Conservation (phyloP, 768 basidiomycete genomes). For the Rhizopogon vulgaris region DNA sequence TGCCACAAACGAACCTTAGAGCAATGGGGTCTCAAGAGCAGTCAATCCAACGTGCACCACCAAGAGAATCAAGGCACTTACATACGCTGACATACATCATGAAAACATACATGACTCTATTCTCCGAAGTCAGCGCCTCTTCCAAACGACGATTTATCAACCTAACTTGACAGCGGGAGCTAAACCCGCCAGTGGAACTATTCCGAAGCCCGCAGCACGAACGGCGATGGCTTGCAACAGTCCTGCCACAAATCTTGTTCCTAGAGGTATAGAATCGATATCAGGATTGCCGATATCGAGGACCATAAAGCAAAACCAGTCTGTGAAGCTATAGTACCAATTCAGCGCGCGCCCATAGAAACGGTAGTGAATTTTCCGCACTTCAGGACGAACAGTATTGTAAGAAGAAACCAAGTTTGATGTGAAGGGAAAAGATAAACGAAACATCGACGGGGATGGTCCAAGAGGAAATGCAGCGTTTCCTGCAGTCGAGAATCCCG, state of each 20-base stretch:
- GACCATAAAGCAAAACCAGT: conserved; percentile 88
- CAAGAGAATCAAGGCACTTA: conserved; percentile 32
- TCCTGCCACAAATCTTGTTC: conserved; percentile 65
- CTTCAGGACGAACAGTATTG: conserved; percentile 65
- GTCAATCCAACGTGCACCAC: not conserved
- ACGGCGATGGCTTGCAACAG: conserved; percentile 77
- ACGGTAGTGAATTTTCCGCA: conserved; percentile 28
- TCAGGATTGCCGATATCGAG: conserved; percentile 77
- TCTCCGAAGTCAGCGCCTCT: not conserved
- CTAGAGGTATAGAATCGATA: conserved; percentile 63
- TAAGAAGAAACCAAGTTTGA: conserved; percentile 87
- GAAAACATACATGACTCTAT: conserved; percentile 76
- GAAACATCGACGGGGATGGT: conserved; percentile 91
- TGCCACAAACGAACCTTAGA: conserved; percentile 48
- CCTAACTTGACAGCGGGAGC: conserved; percentile 87
- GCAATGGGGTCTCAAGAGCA: conserved; percentile 63
- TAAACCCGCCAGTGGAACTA: conserved; percentile 65
- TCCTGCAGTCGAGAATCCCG: conserved; percentile 57
- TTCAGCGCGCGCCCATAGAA: not conserved
- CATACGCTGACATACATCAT: conserved; percentile 93
- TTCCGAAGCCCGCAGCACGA: conserved; percentile 80
- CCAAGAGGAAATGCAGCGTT: conserved; percentile 85
- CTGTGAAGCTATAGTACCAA: conserved; percentile 46
- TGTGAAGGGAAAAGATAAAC: conserved; percentile 88
- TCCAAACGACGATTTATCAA: not conserved